Evolutionary conservation across 1,284 basidiomycete species (phyloP).

Genomic region (Sanghuangporus sanghuang): DNA sequence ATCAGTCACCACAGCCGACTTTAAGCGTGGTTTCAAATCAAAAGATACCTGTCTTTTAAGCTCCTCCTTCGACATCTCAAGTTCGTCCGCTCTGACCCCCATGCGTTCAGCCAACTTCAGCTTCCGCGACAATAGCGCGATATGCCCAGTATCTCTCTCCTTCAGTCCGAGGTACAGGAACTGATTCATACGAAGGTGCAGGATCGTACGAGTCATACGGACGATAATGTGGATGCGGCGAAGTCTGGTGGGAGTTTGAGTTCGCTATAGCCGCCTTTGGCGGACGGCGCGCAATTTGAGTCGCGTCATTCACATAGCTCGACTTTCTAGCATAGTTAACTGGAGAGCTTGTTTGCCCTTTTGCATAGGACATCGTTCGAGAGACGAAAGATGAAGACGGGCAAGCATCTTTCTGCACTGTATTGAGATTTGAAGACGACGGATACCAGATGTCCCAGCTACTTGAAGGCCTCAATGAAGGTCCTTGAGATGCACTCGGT

Average conservation of each 20-base stretch:
- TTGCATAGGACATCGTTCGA: background rate
- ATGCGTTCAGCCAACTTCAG: slow-evolving; percentile 7
- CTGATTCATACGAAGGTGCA: background rate
- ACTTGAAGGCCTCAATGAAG: background rate
- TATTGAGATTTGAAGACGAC: background rate
- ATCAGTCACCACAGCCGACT: background rate
- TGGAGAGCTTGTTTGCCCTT: background rate
- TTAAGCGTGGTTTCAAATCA: background rate
- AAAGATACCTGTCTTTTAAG: slow-evolving; percentile 1
- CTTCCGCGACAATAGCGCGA: slow-evolving; percentile 12
- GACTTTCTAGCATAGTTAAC: background rate
- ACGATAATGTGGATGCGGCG: background rate
- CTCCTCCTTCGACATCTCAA: slow-evolving; percentile 2
- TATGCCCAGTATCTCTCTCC: slow-evolving; percentile 16
- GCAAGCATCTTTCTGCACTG: background rate
- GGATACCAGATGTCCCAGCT: background rate
- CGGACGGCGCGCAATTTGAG: background rate
- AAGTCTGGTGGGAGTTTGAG: background rate
- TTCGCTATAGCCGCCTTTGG: background rate
- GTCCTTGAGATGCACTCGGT: no score
- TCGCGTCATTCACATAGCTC: no score
- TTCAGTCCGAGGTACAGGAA: background rate
- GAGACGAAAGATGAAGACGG: background rate
- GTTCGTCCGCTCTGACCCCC: background rate
- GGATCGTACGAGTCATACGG: background rate